A percentile compares a stretch with the other conserved stretches of the same genome.
Evolutionary conservation across 2,329 filamentous ascomycete species (phyloP).

Genomic region (Microcera coccophila): DNA sequence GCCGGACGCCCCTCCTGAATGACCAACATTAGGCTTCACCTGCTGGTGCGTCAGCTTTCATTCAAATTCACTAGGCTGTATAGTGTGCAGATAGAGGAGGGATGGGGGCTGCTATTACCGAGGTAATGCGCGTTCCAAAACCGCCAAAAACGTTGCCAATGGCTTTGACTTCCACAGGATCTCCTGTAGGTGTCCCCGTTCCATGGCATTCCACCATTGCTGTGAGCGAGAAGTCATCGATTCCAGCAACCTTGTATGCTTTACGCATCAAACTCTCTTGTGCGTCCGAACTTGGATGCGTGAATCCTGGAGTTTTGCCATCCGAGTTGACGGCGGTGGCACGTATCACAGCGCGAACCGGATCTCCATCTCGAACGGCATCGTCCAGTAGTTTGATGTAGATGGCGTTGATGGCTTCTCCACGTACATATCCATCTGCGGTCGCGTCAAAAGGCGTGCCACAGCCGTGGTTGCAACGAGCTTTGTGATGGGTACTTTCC

Average conservation of each 20-base stretch:
- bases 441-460: constrained; percentile 35
- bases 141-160: constrained; percentile 31
- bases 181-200: constrained; percentile 43
- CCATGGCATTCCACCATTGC: constrained; percentile 41
- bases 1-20: constrained; percentile 34
- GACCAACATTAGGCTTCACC: constrained; percentile 39
- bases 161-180: constrained; percentile 38
- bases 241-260: constrained; percentile 32
- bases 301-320: constrained; percentile 38
- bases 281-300: constrained; percentile 33
- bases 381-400: constrained; percentile 41
- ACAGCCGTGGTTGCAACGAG: too few relatives aligned
- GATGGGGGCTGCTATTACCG: too few relatives aligned
- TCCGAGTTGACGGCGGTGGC: constrained; percentile 35
- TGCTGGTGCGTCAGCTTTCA: too few relatives aligned
- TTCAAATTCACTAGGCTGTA: too few relatives aligned
- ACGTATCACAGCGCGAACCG: constrained; percentile 35
- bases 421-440: constrained; percentile 46
- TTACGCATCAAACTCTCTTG: constrained; percentile 39
- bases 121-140: constrained; percentile 25
- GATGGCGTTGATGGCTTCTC: constrained; percentile 41
- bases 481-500: too few relatives aligned
- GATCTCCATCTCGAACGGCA: constrained; percentile 43
- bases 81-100: too few relatives aligned
- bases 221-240: constrained; percentile 20